A percentile compares a stretch with the other conserved stretches of the same genome.
These are phyloP conservation scores for Phaeophleospora eucalypticola DNA, from an alignment of 2,329 filamentous ascomycete species.

Conservation along the genomic window DNA sequence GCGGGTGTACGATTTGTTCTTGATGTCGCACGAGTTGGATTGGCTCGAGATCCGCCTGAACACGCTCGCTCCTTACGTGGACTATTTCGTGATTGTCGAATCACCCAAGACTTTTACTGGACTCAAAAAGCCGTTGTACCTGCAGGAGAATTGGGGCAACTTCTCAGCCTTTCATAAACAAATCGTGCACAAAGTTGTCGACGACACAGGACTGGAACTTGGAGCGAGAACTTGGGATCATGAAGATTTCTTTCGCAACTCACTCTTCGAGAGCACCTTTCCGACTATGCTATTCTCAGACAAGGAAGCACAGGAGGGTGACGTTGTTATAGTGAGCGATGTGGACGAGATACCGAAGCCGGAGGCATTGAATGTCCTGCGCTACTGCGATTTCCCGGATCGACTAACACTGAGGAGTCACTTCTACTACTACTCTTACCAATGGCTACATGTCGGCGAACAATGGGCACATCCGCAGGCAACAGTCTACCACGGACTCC, in stretches of 20 bases:
- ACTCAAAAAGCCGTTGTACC: constrained; percentile 50
- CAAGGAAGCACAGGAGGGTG: constrained; percentile 43
- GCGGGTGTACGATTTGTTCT: constrained; percentile 59
- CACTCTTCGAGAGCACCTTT: constrained; percentile 56
- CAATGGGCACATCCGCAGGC: constrained; percentile 59
- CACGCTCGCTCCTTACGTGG: constrained; percentile 54
- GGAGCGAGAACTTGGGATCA: constrained; percentile 46
- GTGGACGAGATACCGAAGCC: constrained; percentile 56
- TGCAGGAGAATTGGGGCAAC: constrained; percentile 50
- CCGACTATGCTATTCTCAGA: constrained; percentile 43
- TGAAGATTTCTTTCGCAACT: constrained; percentile 54
- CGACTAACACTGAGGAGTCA: constrained; percentile 26
- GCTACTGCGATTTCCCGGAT: constrained; percentile 25
- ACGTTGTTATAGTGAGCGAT: constrained; percentile 58
- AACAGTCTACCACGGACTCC: constrained; percentile 49
- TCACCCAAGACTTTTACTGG: constrained; percentile 56
- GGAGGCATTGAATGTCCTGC: constrained; percentile 22
- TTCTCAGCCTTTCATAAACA: constrained; percentile 55
- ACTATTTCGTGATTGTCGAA: constrained; percentile 64
- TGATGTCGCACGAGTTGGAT: constrained; percentile 61
- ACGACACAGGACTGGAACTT: constrained; percentile 40
- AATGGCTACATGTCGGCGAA: constrained; percentile 27
- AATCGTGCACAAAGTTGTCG: constrained; percentile 57
- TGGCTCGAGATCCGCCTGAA: constrained; percentile 62
- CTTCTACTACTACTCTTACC: constrained; percentile 31